Base-by-base conservation (phyloP, 768 basidiomycete species). In the Hypholoma fasciculare region DNA sequence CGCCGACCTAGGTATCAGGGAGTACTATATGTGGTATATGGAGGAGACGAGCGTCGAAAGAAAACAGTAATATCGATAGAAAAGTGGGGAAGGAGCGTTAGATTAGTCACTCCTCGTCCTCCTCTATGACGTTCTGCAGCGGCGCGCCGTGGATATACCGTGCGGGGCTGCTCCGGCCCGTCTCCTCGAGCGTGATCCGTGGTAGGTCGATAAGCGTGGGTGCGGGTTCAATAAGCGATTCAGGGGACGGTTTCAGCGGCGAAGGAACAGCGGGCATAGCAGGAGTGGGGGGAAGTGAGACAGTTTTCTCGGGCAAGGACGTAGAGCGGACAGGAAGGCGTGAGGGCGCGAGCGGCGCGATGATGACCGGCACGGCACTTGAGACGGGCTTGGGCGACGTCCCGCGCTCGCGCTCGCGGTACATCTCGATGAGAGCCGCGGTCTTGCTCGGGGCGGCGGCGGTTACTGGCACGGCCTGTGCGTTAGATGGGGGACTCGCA, bases 111-210 rank as follows among this genome's bases (percentile, higher is more conserved):
- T 90, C 88, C 60, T 92, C 90, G 58, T 89, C 87, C 65, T 92
- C 91, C 69, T 93, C 92, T 49, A 92, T 20, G 42, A 94, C 92
- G 60, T 94, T 94, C 62, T 93, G 90, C 65, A 94, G 77, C 27
- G 92, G 92, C 7, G 90, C 89, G 23, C 92, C 92, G 65, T 94
- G 92, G 13, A 91, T 70, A 67, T 94, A 94, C 43, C 90, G 83
- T 36, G 71, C 82, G 11, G 89, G 89, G 63, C 87, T 89, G 17
- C 72, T 75, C n/a, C 83, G 77, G 4, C 85, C 85, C 7, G 76
- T 71, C 17, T 85, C 84, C n/a, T 76, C 75, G 14, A 76, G 63
- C 9, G 72, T 59, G 7, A 76, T 47, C 1, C 65, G 67, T 5
- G 76, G 76, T 3, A 66, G 71, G 34, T 78, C 74, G 12, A 73